phyloP scores from a whole-genome alignment of 805 yeast genomes.

The Starmerella cellae region DNA sequence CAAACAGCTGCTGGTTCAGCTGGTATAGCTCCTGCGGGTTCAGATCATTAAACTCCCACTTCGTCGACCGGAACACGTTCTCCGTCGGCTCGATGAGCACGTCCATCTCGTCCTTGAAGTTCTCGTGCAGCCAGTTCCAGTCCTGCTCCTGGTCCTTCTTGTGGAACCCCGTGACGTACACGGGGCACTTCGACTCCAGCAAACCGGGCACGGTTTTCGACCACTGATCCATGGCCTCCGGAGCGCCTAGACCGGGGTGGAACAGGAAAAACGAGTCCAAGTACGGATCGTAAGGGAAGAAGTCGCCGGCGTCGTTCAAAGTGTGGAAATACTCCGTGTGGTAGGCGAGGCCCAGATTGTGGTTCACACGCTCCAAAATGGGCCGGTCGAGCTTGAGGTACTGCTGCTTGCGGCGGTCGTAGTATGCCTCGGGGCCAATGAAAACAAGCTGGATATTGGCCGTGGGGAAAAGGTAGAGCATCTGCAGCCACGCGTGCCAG shows the following conservation, averaged over 20 bases:
- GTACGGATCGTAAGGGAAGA: constrained; percentile 96
- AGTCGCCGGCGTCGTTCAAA: constrained; percentile 80
- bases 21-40: constrained; percentile 90
- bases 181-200: constrained; percentile 83
- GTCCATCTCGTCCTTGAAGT: constrained; percentile 63
- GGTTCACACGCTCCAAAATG: constrained; percentile 58
- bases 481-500: constrained; percentile 88
- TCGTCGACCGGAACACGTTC: constrained; percentile 71
- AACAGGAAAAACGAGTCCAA: constrained; percentile 82
- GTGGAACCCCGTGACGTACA: constrained; percentile 83
- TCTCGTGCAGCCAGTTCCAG: constrained; percentile 50
- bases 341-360: constrained; percentile 56
- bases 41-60: constrained; percentile 85
- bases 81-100: constrained; percentile 58
- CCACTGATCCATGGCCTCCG: constrained; percentile 72
- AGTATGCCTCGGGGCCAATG: constrained; percentile 84
- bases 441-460: constrained; percentile 76
- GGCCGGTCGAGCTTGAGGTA: constrained; percentile 40
- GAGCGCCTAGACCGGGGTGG: constrained; percentile 89
- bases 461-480: constrained; percentile 72
- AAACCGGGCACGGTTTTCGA: constrained; percentile 71
- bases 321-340: constrained; percentile 89
- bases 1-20: constrained; percentile 80
- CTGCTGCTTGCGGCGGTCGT: constrained; percentile 55
- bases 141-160: constrained; percentile 59